Conservation (phyloP, 2,329 filamentous ascomycete species). For the Talaromyces pinophilus region DNA sequence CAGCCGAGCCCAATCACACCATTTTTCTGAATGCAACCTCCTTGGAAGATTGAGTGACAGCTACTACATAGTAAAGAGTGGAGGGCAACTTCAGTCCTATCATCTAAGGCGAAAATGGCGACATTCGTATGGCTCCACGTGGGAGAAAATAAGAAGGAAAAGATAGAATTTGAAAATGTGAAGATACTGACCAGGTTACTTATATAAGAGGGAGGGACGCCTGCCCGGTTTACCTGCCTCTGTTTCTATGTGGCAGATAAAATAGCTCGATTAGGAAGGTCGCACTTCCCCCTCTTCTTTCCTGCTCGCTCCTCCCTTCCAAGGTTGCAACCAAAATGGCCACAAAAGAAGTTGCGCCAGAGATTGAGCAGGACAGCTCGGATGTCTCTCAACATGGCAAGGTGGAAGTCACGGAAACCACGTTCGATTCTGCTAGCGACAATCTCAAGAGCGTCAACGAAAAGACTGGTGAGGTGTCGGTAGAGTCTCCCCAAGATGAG, state of each 20-base stretch:
- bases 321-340: background rate
- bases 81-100: background rate
- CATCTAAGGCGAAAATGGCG: background rate
- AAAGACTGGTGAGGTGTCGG: conserved; percentile 11
- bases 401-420: background rate
- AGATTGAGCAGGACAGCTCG: background rate
- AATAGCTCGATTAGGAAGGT: background rate
- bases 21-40: background rate
- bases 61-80: background rate
- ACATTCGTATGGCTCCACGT: conserved; percentile 4
- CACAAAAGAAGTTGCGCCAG: background rate
- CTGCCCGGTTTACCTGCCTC: background rate
- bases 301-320: background rate
- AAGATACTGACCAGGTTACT: background rate
- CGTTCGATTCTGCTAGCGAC: background rate
- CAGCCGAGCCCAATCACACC: conserved; percentile 5
- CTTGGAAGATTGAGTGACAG: background rate
- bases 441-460: conserved; percentile 2
- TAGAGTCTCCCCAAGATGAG: conserved; percentile 12
- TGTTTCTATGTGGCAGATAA: background rate
- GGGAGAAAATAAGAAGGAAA: background rate
- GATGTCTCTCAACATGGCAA: background rate
- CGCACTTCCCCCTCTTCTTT: background rate
- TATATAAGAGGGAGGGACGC: background rate
- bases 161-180: background rate